Evolutionary conservation across 345 rosid species (phyloP), one percentile per base, ranked within the genome.

Genomic region (Hypericum perforatum): DNA sequence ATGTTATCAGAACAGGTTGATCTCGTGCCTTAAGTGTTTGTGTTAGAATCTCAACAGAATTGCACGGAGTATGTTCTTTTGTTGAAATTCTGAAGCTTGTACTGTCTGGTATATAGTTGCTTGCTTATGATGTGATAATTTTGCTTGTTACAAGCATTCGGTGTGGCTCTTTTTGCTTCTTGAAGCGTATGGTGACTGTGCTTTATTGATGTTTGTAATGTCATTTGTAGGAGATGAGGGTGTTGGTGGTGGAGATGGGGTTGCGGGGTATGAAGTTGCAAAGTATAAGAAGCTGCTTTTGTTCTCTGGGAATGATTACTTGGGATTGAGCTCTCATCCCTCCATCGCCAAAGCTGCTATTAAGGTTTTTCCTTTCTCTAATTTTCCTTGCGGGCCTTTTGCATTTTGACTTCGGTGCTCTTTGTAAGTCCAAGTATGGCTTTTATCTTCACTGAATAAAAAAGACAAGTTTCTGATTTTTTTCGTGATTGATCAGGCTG

Each of bases 301-400:
- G 48, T 92, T 92, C 74, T 92, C 98, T 62, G 91, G 95, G 54
- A 92, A 88, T 78, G 98, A 92, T 74, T 92, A 92, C 62, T 73
- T 92, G 78, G 96, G 96, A 9, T 73, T 92, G 75, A 80, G 94
- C 67, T 81, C 88, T 6, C 98, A 92, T 63, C 98, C 98, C 56
- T 69, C 94, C 4, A 76, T 92, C 60, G 63, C 77, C 22, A 80
- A 80, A 9, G 89, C 98, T 55, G 83, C 82, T 66, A 85, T 90
- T 8, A 74, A 72, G 75, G 98, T 91, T 58, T 54, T 65, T 38
- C 7, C 32, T 39, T 39, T 10, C 8, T 47, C 0, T 57, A n/a
- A 13, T 39, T 11, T 8, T 49, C 7, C 7, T 29, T 37, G 12
- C 41, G 22, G 47, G 7, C 29, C 7, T 11, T 59, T n/a, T 41